Base-by-base conservation (phyloP, 2,329 filamentous ascomycete genomes). In the Neonectria hederae region DNA sequence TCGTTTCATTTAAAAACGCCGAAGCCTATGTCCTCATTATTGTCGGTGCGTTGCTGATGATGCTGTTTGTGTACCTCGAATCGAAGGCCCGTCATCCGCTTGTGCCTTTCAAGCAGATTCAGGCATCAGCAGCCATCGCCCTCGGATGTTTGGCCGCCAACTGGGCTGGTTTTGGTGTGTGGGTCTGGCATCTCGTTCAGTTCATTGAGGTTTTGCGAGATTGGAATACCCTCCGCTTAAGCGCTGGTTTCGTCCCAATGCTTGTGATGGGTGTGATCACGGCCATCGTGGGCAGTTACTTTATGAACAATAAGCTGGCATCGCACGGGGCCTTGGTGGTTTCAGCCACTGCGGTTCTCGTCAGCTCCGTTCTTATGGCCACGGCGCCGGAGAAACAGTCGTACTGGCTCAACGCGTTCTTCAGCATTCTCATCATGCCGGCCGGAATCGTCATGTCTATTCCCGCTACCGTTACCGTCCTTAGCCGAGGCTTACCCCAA, bases 371-470 rank as follows among this genome's bases (percentile, higher is more conserved):
- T 30, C 56, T 74, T 52, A 68, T 74, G 69, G 63, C 67, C 13
- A 72, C 72, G 4, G 59, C 70, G 5, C 70, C 72, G 13, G 55
- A 30, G 14, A 40, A 69, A 10, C 72, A 74, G 43, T 32, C 65
- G 21, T 74, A 74, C 53, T 74, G 72, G 72, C 64, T 65, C 40
- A 72, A 69, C 5, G 52, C 65, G 2, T 74, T 74, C 48, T 63
- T 73, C 54, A 74, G 72, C 46, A 60, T 71, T 42, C 63, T 72
- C 21, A 66, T 74, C 9, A 73, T 74, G 69, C 67, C 72, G 4
- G 49, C 70, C 5, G 71, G 71, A 3, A 65, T 72, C 65, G 71
- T 72, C n/a, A 51, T 72, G 21, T 67, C 67, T 21, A 59, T 71
- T 7, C 71, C 71, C 7, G 49, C 69, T 9, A 65, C 72, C 8